A percentile compares a stretch with the other conserved stretches of the same genome.
phyloP scores from a whole-genome alignment of 164 flowering plant species.

The Euptelea pleiosperma region DNA sequence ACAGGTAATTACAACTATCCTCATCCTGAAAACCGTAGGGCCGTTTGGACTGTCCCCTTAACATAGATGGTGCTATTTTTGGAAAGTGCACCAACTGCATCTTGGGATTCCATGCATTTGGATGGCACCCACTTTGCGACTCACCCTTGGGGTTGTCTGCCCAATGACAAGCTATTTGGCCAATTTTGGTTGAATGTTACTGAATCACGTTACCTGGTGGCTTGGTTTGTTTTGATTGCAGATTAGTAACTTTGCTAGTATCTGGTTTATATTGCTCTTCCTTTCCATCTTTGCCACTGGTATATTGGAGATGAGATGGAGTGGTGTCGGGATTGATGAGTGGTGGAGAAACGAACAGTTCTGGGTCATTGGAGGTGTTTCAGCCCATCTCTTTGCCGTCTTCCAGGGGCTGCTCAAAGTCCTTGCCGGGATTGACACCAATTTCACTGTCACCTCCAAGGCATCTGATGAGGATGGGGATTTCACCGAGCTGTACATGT shows the following conservation, averaged over 20 bases:
- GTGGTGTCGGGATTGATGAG: conserved; percentile 36
- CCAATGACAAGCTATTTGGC: not conserved
- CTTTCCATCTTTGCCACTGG: conserved; percentile 33
- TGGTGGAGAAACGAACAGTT: conserved; percentile 43
- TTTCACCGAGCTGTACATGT: conserved; percentile 29
- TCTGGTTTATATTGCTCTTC: conserved; percentile 31
- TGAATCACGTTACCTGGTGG: too few species aligned
- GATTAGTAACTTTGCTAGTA: conserved; percentile 30
- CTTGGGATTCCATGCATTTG: too few species aligned
- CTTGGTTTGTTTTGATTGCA: conserved; percentile 15
- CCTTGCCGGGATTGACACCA: conserved; percentile 33
- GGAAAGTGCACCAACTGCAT: too few species aligned
- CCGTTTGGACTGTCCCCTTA: too few species aligned
- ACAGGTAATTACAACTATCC: conserved; percentile 23
- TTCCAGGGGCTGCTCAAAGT: conserved; percentile 34
- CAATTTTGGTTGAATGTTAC: not conserved
- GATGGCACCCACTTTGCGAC: not conserved
- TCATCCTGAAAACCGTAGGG: not conserved
- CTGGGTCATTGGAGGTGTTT: conserved; percentile 38
- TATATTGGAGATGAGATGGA: conserved; percentile 37
- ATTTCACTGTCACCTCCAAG: conserved; percentile 39
- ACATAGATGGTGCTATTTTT: too few species aligned
- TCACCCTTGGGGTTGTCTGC: not conserved
- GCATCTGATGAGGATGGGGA: conserved; percentile 33
- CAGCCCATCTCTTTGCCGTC: conserved; percentile 36